These are phyloP conservation scores for Backusella luteola DNA, from an alignment of 192 early-diverging fungal genomes.

Conservation along the genomic window DNA sequence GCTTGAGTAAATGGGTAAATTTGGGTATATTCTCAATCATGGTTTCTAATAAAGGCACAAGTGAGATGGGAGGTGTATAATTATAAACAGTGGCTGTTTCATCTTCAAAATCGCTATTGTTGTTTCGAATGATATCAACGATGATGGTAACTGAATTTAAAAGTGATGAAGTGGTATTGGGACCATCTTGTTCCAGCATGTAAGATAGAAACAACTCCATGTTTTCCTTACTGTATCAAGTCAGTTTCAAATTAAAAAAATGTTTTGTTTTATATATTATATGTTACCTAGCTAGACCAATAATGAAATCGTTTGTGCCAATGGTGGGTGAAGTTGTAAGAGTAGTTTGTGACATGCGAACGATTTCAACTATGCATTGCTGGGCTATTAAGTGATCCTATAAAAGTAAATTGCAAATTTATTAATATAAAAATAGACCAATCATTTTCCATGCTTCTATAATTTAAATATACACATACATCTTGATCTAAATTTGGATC, in stretches of 20 bases:
- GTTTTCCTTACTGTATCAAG: constrained; percentile 60
- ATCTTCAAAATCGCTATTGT: constrained; percentile 57
- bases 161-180: constrained; percentile 82
- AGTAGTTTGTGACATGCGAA: constrained; percentile 42
- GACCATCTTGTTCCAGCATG: constrained; percentile 81
- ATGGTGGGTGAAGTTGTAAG: constrained; percentile 29
- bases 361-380: constrained; percentile 41
- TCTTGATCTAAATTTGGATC: constrained; percentile 80
- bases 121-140: constrained; percentile 96
- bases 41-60: constrained; percentile 88
- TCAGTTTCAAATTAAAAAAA: neutral
- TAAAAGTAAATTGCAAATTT: neutral
- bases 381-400: constrained; percentile 41
- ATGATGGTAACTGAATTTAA: constrained; percentile 95
- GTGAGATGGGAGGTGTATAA: constrained; percentile 33
- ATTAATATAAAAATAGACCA: constrained; percentile 1
- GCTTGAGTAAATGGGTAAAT: constrained; percentile 71
- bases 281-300: constrained; percentile 28
- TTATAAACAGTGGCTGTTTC: constrained; percentile 25
- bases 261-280: neutral
- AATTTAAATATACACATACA: constrained; percentile 38
- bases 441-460: neutral
- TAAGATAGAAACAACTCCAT: constrained; percentile 75
- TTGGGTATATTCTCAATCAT: constrained; percentile 74
- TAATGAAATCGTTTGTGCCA: constrained; percentile 35